phyloP scores from a whole-genome alignment of 352 stramenopile species.

The Globisporangium carolinianum region DNA sequence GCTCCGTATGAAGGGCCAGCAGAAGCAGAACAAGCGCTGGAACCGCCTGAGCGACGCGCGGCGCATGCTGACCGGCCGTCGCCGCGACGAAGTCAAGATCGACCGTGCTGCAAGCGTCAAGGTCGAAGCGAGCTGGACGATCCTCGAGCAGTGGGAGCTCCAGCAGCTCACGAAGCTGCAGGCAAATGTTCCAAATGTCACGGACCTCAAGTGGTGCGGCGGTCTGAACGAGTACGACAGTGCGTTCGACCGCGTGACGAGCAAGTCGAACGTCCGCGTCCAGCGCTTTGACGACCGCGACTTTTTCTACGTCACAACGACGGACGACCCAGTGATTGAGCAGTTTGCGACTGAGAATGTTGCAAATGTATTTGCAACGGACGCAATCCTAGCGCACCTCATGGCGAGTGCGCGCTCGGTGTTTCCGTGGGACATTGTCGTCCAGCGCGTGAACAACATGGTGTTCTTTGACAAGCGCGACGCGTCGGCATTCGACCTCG shows the following conservation, averaged over 20 bases:
- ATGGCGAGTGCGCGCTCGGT: slow-evolving; percentile 95
- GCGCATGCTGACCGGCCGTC: slow-evolving; percentile 52
- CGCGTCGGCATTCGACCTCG: slow-evolving; percentile 90
- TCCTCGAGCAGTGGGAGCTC: slow-evolving; percentile 96
- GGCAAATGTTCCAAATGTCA: slow-evolving; percentile 74
- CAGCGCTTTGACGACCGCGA: slow-evolving; percentile 86
- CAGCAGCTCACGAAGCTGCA: slow-evolving; percentile 92
- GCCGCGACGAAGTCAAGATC: slow-evolving; percentile 64
- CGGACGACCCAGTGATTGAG: slow-evolving; percentile 95
- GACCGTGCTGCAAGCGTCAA: slow-evolving; percentile 88
- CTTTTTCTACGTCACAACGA: slow-evolving; percentile 96
- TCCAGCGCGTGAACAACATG: slow-evolving; percentile 89
- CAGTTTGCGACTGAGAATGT: slow-evolving; percentile 87
- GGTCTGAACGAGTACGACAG: slow-evolving; percentile 94
- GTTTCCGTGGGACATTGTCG: slow-evolving; percentile 97
- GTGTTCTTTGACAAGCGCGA: slow-evolving; percentile 98
- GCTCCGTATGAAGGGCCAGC: slow-evolving; percentile 76
- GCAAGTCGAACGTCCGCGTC: slow-evolving; percentile 72
- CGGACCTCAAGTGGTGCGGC: slow-evolving; percentile 94
- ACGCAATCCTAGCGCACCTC: slow-evolving; percentile 95
- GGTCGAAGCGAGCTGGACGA: slow-evolving; percentile 88
- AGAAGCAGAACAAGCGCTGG: slow-evolving; percentile 86
- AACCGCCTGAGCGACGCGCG: slow-evolving; percentile 71
- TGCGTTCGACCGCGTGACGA: slow-evolving; percentile 91
- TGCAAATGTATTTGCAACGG: slow-evolving; percentile 95